Evolutionary conservation across 352 stramenopile species (phyloP).

Genomic region (Phytophthora syringae): DNA sequence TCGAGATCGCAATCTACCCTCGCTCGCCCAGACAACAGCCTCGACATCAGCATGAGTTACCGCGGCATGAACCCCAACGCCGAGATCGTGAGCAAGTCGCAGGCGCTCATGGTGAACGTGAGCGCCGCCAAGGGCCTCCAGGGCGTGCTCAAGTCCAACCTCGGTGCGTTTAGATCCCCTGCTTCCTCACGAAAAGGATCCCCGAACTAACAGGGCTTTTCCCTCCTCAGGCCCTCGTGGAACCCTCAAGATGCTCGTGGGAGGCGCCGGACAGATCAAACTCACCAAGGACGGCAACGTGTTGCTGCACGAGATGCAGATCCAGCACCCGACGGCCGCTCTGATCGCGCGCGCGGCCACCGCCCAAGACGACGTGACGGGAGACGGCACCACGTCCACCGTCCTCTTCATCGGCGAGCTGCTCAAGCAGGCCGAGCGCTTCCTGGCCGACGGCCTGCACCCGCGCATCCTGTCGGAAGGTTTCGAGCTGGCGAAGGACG

Average conservation of each 20-base stretch:
- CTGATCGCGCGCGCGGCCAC: constrained; percentile 98
- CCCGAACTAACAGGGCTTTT: not conserved
- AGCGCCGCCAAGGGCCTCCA: constrained; percentile 97
- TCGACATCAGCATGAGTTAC: constrained; percentile 57
- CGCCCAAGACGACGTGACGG: constrained; percentile 95
- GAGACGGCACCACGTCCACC: constrained; percentile 98
- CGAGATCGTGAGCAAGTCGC: constrained; percentile 97
- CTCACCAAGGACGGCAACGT: constrained; percentile 99
- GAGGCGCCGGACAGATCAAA: constrained; percentile 99
- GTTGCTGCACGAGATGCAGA: constrained; percentile 99
- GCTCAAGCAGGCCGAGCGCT: constrained; percentile 97
- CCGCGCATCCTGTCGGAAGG: constrained; percentile 97
- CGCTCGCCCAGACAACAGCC: constrained; percentile 2
- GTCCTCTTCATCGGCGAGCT: constrained; percentile 99
- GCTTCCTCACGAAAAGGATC: constrained; percentile 1
- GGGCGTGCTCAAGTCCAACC: constrained; percentile 94
- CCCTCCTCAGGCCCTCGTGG: constrained; percentile 89
- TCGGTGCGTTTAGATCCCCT: constrained; percentile 69
- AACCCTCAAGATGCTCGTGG: constrained; percentile 99
- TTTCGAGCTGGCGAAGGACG: constrained; percentile 97
- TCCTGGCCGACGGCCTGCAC: constrained; percentile 97
- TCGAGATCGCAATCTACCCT: constrained; percentile 45
- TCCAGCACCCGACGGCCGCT: constrained; percentile 98
- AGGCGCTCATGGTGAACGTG: constrained; percentile 97
- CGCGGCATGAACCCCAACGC: constrained; percentile 94